Conservation (phyloP, 768 basidiomycete genomes). For the Agaricus subrufescens region DNA sequence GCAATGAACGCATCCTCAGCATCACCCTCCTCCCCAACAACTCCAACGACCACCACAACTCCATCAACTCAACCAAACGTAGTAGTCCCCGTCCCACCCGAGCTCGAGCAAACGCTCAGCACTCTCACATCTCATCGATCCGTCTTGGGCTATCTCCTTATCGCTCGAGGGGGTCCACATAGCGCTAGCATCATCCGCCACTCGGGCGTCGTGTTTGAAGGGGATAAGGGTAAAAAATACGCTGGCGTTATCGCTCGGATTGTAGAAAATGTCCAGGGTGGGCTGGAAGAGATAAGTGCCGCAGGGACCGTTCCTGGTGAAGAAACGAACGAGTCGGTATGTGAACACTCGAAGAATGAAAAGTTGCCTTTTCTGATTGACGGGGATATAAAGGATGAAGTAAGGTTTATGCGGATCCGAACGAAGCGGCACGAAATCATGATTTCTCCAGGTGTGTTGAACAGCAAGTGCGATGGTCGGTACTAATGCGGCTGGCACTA, state of each 20-base stretch:
- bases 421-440: constrained; percentile 90
- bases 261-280: constrained; percentile 73
- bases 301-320: constrained; percentile 21
- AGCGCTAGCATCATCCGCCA: constrained; percentile 79
- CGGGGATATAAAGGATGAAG: constrained; percentile 59
- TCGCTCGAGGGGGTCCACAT: constrained; percentile 56
- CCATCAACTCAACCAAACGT: neutral
- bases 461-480: no score
- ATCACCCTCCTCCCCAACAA: constrained; percentile 19
- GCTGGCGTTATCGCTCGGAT: constrained; percentile 69
- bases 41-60: constrained; percentile 12
- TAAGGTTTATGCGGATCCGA: constrained; percentile 85
- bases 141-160: constrained; percentile 82
- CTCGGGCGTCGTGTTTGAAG: constrained; percentile 82
- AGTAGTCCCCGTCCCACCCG: constrained; percentile 49
- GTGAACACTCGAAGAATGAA: constrained; percentile 21
- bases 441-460: constrained; percentile 77
- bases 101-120: constrained; percentile 76
- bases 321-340: constrained; percentile 41
- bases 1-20: neutral
- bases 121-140: constrained; percentile 77
- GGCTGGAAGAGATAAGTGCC: constrained; percentile 71
- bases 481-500: constrained; percentile 20
- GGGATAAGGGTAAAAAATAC: constrained; percentile 75
- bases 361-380: neutral